Evolutionary conservation across 1,139 yeast genomes (phyloP).

Genomic region (Hyphopichia khmerensis): DNA sequence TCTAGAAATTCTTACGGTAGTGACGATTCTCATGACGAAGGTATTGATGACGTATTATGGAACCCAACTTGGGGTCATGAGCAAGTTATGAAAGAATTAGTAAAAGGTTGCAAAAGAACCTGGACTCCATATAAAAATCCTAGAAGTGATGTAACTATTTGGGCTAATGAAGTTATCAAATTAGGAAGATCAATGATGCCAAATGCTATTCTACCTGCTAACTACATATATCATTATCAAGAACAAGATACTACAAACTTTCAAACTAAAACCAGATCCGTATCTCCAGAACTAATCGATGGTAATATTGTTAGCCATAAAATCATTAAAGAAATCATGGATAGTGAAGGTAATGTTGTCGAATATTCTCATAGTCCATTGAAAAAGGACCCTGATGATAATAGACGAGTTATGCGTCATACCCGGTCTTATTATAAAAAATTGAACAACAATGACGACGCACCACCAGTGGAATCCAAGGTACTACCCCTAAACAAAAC

Average conservation of each 20-base stretch:
- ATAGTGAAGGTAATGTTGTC: constrained; percentile 9
- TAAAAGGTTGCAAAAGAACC: constrained; percentile 65
- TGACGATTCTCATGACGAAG: constrained; percentile 27
- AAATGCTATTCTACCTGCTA: constrained; percentile 43
- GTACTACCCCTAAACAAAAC: background rate
- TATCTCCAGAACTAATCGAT: constrained; percentile 3
- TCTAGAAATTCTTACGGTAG: background rate
- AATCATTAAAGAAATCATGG: constrained; percentile 24
- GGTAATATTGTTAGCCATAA: constrained; percentile 5
- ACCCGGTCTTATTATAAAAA: constrained; percentile 42
- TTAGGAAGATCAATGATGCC: constrained; percentile 74
- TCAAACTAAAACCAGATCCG: background rate
- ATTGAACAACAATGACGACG: constrained; percentile 4
- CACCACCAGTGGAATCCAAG: background rate
- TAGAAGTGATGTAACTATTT: constrained; percentile 45
- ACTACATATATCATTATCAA: constrained; percentile 34
- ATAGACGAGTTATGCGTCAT: constrained; percentile 31
- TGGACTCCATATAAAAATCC: constrained; percentile 62
- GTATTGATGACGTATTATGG: constrained; percentile 47
- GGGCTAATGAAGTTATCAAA: constrained; percentile 70
- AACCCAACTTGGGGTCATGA: constrained; percentile 61
- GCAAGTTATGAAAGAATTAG: constrained; percentile 63
- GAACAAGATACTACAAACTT: constrained; percentile 8
- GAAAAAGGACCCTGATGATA: constrained; percentile 29
- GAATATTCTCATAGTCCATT: constrained; percentile 19